These are phyloP conservation scores for Cadophora gregata DNA, from an alignment of 2,329 filamentous ascomycete species.

Conservation along the genomic window DNA sequence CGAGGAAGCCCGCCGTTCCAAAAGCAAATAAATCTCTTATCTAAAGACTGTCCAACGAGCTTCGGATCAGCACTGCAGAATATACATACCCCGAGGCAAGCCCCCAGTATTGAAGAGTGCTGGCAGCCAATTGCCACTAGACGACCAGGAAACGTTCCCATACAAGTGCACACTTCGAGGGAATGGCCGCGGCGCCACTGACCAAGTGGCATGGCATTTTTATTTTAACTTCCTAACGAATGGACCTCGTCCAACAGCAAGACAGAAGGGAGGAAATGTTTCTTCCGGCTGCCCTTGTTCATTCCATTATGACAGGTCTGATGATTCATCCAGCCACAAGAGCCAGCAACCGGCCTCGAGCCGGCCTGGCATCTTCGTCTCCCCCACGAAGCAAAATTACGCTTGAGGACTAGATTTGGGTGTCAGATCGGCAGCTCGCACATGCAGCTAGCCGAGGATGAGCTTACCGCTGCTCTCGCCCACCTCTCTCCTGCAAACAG, in stretches of 20 bases:
- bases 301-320: not conserved
- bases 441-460: constrained; percentile 15
- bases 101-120: not conserved
- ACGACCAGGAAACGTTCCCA: constrained; percentile 1
- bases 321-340: constrained; percentile 14
- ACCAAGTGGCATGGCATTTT: not conserved
- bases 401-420: constrained; percentile 1
- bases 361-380: constrained; percentile 8
- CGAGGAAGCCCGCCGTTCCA: not conserved
- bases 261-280: not conserved
- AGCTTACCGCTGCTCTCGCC: constrained; percentile 6
- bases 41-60: constrained; percentile 7
- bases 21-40: constrained; percentile 8
- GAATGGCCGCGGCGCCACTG: constrained; percentile 6
- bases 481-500: not conserved
- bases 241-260: not conserved
- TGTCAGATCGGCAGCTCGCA: constrained; percentile 18
- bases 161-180: constrained; percentile 10
- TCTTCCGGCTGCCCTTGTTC: not conserved
- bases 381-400: constrained; percentile 14
- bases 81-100: not conserved
- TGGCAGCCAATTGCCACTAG: not conserved
- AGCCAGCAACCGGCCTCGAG: constrained; percentile 3
- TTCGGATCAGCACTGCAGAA: constrained; percentile 11
- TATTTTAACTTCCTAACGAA: not conserved